These are phyloP conservation scores for Zalaria sp. DNA, from an alignment of 2,329 filamentous ascomycete genomes.

Conservation along the genomic window DNA sequence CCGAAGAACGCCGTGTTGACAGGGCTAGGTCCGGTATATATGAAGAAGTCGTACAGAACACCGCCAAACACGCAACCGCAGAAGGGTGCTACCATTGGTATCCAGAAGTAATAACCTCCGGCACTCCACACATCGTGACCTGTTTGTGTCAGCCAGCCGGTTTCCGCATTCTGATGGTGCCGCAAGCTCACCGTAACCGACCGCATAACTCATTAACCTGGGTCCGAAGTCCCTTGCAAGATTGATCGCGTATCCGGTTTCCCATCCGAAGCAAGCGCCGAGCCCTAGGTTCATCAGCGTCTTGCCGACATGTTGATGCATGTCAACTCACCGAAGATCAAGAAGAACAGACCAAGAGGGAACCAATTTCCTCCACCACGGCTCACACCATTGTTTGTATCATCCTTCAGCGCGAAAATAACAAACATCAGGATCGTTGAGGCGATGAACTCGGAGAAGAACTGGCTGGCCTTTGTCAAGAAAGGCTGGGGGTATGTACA, in stretches of 20 bases:
- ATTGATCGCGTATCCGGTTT: constrained; percentile 55
- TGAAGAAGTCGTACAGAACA: constrained; percentile 51
- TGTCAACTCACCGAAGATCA: constrained; percentile 50
- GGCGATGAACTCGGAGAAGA: constrained; percentile 57
- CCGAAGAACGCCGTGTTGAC: constrained; percentile 44
- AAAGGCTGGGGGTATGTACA: constrained; percentile 53
- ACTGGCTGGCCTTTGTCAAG: constrained; percentile 50
- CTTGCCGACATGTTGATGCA: constrained; percentile 54
- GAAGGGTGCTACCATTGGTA: constrained; percentile 53
- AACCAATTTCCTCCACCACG: constrained; percentile 27
- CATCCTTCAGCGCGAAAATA: constrained; percentile 53
- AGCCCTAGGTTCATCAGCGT: constrained; percentile 44
- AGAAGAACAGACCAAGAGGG: constrained; percentile 48
- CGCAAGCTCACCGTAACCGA: constrained; percentile 46
- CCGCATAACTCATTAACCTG: constrained; percentile 49
- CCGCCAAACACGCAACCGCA: constrained; percentile 48
- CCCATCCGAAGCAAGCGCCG: constrained; percentile 53
- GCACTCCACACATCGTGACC: constrained; percentile 40
- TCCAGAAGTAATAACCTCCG: constrained; percentile 41
- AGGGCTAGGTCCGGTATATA: constrained; percentile 47
- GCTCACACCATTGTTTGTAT: constrained; percentile 22
- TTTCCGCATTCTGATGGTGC: not conserved
- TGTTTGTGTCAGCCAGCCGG: not conserved
- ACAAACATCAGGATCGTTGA: constrained; percentile 53
- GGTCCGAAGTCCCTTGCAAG: constrained; percentile 59